phyloP scores from a whole-genome alignment of 1,139 yeast genomes.

The Groenewaldozyma sp. region DNA sequence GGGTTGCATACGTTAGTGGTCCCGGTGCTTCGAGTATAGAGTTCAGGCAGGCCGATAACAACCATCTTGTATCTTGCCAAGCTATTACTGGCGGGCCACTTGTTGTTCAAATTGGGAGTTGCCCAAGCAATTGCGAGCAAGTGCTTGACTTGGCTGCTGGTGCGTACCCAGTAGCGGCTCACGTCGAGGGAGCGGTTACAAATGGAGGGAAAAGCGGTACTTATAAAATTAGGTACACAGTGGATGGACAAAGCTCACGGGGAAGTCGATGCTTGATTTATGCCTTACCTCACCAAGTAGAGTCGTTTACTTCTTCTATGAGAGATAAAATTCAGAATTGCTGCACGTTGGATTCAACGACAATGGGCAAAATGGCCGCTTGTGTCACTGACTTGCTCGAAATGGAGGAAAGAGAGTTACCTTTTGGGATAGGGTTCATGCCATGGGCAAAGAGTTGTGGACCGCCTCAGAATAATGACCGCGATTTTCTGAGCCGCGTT shows the following conservation, averaged over 20 bases:
- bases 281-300: slow-evolving; percentile 67
- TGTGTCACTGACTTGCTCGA: slow-evolving; percentile 43
- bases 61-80: slow-evolving; percentile 27
- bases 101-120: slow-evolving; percentile 48
- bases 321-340: slow-evolving; percentile 15
- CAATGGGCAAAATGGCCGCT: slow-evolving; percentile 59
- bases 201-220: slow-evolving; percentile 33
- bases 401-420: slow-evolving; percentile 47
- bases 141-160: slow-evolving; percentile 54
- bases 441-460: slow-evolving; percentile 38
- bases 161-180: slow-evolving; percentile 39
- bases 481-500: background rate
- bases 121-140: slow-evolving; percentile 34
- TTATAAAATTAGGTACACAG: slow-evolving; percentile 44
- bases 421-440: slow-evolving; percentile 34
- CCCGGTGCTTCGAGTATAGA: slow-evolving; percentile 35
- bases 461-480: slow-evolving; percentile 24
- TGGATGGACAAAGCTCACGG: slow-evolving; percentile 45
- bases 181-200: slow-evolving; percentile 32
- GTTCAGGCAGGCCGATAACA: slow-evolving; percentile 41
- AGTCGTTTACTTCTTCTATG: slow-evolving; percentile 35
- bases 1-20: slow-evolving; percentile 51
- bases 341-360: slow-evolving; percentile 52
- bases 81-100: slow-evolving; percentile 36
- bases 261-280: slow-evolving; percentile 45